Evolutionary conservation across 139 green algal genomes (phyloP).

Genomic region (Astrephomene gubernaculifera): DNA sequence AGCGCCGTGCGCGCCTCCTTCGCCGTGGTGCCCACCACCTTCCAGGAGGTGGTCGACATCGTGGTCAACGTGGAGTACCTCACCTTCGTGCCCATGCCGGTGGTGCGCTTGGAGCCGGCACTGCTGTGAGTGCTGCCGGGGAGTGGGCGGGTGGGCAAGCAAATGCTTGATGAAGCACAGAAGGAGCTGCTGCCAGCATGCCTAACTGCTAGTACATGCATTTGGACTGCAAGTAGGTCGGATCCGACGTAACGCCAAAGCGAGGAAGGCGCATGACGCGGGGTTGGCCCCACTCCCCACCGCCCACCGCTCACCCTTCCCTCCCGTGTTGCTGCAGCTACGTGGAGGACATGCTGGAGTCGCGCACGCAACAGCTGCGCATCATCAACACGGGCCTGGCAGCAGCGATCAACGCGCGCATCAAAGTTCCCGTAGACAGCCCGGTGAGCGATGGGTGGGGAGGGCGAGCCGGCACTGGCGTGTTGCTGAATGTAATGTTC

Average conservation of each 20-base stretch:
- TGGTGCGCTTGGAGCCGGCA: conserved; percentile 1
- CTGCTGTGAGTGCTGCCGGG: conserved; percentile 2
- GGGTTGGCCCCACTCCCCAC: not conserved
- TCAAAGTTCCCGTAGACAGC: not conserved
- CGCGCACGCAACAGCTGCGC: not conserved
- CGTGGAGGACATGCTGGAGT: not conserved
- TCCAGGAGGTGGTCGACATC: conserved; percentile 11
- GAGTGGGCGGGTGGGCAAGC: too few relatives aligned
- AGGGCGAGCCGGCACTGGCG: too few relatives aligned
- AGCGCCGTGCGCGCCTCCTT: conserved; percentile 8
- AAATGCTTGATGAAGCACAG: not conserved
- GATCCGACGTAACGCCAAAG: too few relatives aligned
- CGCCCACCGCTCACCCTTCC: too few relatives aligned
- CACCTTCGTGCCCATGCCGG: conserved; percentile 29
- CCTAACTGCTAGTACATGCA: too few relatives aligned
- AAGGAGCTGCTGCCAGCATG: not conserved
- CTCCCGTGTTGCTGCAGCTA: not conserved
- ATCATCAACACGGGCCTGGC: conserved; percentile 7
- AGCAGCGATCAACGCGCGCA: not conserved
- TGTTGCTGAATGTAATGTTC: too few relatives aligned
- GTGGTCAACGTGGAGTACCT: not conserved
- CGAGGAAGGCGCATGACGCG: not conserved
- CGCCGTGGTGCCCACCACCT: conserved; percentile 13
- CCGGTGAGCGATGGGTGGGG: too few relatives aligned
- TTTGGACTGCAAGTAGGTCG: too few relatives aligned